Evolutionary conservation across 2,329 filamentous ascomycete species (phyloP).

Genomic region (Chaetomiaceae sp.): DNA sequence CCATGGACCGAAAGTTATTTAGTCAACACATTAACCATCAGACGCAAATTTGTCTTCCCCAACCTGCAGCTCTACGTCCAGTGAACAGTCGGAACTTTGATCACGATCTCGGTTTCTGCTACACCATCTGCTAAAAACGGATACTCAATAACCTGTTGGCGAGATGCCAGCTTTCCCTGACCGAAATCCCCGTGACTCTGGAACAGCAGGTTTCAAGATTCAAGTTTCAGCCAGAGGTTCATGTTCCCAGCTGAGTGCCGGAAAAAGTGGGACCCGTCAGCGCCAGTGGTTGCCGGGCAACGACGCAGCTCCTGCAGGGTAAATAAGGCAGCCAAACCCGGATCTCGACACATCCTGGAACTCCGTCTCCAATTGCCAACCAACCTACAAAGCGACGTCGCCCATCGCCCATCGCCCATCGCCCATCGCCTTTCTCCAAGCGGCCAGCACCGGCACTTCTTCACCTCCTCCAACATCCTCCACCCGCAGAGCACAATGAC

Average conservation of each 20-base stretch:
- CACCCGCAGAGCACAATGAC: conserved; percentile 50
- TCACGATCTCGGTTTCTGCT: too few species aligned
- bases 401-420: background rate
- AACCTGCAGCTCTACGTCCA: too few species aligned
- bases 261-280: background rate
- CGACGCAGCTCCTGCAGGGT: conserved; percentile 3
- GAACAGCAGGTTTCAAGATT: too few species aligned
- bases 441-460: background rate
- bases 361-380: conserved; percentile 13
- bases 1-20: too few species aligned
- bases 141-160: too few species aligned
- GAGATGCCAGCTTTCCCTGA: too few species aligned
- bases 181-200: too few species aligned
- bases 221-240: too few species aligned
- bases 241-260: background rate
- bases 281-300: conserved; percentile 24
- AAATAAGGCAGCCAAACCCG: conserved; percentile 17
- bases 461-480: background rate
- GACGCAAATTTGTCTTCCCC: too few species aligned
- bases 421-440: background rate
- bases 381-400: conserved; percentile 11
- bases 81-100: too few species aligned
- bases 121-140: too few species aligned
- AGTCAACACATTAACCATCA: too few species aligned
- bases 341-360: conserved; percentile 15